A percentile compares a stretch with the other conserved stretches of the same genome.
phyloP scores from a whole-genome alignment of 2,329 filamentous ascomycete genomes.

The Epichloe aotearoae region DNA sequence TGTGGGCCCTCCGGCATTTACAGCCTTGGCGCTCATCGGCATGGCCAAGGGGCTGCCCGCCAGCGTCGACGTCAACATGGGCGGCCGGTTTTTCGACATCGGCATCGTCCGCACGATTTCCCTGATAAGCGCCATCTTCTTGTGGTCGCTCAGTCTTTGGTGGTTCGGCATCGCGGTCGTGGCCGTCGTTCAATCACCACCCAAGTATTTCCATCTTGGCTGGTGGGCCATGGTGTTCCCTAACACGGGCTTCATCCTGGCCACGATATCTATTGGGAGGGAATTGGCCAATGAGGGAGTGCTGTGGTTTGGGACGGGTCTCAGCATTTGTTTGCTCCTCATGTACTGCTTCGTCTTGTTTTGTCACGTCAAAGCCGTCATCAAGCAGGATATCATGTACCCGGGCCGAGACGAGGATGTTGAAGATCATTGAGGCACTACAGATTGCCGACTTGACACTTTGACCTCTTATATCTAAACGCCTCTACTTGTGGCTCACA shows the following conservation, averaged over 20 bases:
- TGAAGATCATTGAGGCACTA: constrained; percentile 20
- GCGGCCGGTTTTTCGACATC: constrained; percentile 28
- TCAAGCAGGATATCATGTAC: constrained; percentile 42
- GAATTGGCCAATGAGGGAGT: constrained; percentile 32
- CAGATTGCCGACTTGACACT: neutral
- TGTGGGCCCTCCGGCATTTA: constrained; percentile 63
- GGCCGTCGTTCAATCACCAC: constrained; percentile 22
- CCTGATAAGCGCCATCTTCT: constrained; percentile 36
- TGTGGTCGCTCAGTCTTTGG: constrained; percentile 52
- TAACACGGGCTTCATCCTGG: constrained; percentile 45
- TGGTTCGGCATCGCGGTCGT: constrained; percentile 35
- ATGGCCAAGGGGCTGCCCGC: constrained; percentile 38
- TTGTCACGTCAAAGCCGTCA: constrained; percentile 30
- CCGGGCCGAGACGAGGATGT: constrained; percentile 41
- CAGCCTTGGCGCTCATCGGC: constrained; percentile 54
- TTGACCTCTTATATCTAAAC: neutral
- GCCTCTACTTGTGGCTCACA: neutral
- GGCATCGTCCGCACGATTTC: constrained; percentile 32
- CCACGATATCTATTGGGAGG: constrained; percentile 40
- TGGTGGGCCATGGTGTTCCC: constrained; percentile 55
- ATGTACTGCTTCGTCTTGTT: constrained; percentile 31
- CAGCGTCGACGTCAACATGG: constrained; percentile 28
- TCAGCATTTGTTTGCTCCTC: constrained; percentile 32
- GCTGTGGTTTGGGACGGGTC: constrained; percentile 33
- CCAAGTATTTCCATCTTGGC: constrained; percentile 42